These are phyloP conservation scores for Malassezia psittaci DNA, from an alignment of 1,284 basidiomycete species.

Conservation along the genomic window DNA sequence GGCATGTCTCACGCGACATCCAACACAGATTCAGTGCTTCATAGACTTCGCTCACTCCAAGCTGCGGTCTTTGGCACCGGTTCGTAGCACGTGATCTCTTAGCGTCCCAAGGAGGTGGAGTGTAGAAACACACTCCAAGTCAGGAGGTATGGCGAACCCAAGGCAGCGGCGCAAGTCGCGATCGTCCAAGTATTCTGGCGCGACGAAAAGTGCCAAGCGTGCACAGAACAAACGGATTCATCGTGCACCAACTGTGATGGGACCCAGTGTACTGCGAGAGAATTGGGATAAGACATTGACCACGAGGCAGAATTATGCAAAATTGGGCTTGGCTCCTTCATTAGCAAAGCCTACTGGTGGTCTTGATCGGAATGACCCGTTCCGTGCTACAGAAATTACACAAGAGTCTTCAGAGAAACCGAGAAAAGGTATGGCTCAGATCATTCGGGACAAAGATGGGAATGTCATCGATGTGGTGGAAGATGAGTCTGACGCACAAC, in stretches of 20 bases:
- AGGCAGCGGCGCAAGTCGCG: constrained; percentile 71
- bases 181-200: constrained; percentile 52
- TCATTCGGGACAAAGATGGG: constrained; percentile 71
- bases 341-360: constrained; percentile 26
- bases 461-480: constrained; percentile 69
- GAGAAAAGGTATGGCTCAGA: constrained; percentile 66
- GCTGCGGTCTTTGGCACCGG: not conserved
- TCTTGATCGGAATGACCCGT: constrained; percentile 19
- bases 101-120: too few relatives aligned
- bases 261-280: constrained; percentile 69
- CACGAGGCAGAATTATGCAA: constrained; percentile 78
- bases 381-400: not conserved
- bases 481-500: constrained; percentile 52
- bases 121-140: too few relatives aligned
- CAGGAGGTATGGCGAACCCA: constrained; percentile 69
- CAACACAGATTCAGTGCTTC: not conserved
- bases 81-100: constrained; percentile 1
- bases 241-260: constrained; percentile 58
- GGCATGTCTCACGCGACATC: not conserved
- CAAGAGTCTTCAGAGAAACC: not conserved
- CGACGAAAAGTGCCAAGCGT: constrained; percentile 61
- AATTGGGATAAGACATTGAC: constrained; percentile 83
- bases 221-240: constrained; percentile 60
- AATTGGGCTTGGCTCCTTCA: constrained; percentile 60
- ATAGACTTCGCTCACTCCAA: not conserved